Base-by-base conservation (phyloP, 2,329 filamentous ascomycete genomes). In the Clarireedia hainanense region DNA sequence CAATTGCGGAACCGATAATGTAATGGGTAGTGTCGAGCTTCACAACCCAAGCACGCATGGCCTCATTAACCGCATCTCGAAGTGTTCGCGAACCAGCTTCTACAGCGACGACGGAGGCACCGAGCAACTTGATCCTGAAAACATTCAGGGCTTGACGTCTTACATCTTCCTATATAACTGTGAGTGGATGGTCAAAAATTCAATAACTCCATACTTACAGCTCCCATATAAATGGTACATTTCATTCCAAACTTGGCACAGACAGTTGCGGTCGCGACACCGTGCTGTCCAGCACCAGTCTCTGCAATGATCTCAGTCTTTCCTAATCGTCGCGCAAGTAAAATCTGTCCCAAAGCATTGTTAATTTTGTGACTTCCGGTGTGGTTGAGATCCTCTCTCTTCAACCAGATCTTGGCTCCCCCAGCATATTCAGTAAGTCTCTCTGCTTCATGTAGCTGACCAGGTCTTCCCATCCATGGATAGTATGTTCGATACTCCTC, bases 321-420 rank as follows among this genome's bases (percentile, higher is more conserved):
- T 50, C 94, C 94, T 49, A 99, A 75, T 60, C 90, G 80, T 65
- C 81, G 81, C 1, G 94, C 94, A 40, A 99, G 76, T 14, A 99
- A 80, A 49, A 96, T 84, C 72, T 99, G 94, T 2, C 94, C 94
- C 7, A 99, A 77, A 0, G 94, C 94, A 67, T 99, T 99, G 78
- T 99, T 99, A 78, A 99, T 97, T 81, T 99, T 99, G 80, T 99
- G 94, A 60, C 89, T 95, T 63, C 94, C 94, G 7, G 94, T 97
- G 71, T 99, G 94, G 74, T 97, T 97, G 56, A 97, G 77, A 70
- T 99, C 94, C 74, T 99, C 94, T 65, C 94, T 84, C 81, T 99
- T 99, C 64, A 99, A 76, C 86, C 92, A 99, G 75, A 99, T 95
- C 69, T 91, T 95, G 49, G 94, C 92, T 58, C 94, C 94, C 24